Conservation (phyloP, 495 filamentous ascomycete species). For the Jackrogersella multiformis region DNA sequence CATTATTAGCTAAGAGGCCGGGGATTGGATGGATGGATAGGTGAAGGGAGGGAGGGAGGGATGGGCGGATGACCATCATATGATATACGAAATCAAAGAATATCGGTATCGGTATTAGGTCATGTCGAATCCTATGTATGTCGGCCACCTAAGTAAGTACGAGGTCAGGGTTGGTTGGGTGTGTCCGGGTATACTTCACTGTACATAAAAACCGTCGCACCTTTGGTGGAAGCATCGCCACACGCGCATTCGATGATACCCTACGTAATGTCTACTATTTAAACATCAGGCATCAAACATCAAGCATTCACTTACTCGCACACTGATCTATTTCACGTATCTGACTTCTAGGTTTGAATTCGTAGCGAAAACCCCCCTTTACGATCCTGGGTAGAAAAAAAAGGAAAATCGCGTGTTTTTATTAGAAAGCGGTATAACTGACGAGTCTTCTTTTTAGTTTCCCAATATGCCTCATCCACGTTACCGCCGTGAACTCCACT, state of each 20-base stretch:
- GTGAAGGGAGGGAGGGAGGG: too few species aligned
- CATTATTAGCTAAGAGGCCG: too few species aligned
- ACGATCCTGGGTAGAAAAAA: constrained; percentile 22
- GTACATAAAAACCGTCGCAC: constrained; percentile 36
- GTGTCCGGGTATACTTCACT: constrained; percentile 2
- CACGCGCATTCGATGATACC: constrained; percentile 43
- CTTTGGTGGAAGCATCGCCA: constrained; percentile 25
- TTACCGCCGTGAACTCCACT: constrained; percentile 34
- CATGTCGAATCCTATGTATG: not conserved
- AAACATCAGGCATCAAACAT: constrained; percentile 21
- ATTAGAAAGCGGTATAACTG: constrained; percentile 42
- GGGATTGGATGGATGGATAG: too few species aligned
- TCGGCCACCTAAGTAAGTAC: not conserved
- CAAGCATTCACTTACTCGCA: not conserved
- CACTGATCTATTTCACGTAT: not conserved
- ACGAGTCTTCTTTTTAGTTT: constrained; percentile 22
- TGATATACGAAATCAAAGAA: too few species aligned
- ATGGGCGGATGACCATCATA: too few species aligned
- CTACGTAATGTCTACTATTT: constrained; percentile 41
- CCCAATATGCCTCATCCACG: constrained; percentile 38
- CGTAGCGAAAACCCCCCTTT: not conserved
- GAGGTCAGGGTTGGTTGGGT: not conserved
- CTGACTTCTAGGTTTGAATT: too few species aligned
- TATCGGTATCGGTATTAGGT: not conserved
- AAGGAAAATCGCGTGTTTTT: constrained; percentile 18